Conservation (phyloP, 2,329 filamentous ascomycete genomes). For the Meredithiella fracta region DNA sequence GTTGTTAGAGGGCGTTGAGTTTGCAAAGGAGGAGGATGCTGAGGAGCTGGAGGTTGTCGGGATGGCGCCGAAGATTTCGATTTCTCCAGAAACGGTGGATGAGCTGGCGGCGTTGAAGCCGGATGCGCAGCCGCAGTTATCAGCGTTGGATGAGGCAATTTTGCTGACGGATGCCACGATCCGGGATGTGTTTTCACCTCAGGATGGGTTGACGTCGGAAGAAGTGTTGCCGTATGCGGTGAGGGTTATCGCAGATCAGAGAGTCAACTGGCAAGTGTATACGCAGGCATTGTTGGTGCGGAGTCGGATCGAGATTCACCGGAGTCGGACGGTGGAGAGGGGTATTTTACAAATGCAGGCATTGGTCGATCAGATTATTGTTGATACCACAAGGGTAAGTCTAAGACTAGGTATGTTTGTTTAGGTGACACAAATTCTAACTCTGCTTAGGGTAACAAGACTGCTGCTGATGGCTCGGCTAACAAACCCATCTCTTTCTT, state of each 20-base stretch:
- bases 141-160: conserved; percentile 76
- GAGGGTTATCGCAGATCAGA: conserved; percentile 72
- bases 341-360: conserved; percentile 86
- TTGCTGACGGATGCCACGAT: conserved; percentile 76
- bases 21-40: conserved; percentile 37
- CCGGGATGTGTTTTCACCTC: conserved; percentile 70
- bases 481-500: conserved; percentile 59
- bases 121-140: conserved; percentile 64
- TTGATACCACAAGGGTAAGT: conserved; percentile 42
- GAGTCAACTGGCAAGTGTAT: conserved; percentile 95
- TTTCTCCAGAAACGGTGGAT: conserved; percentile 13
- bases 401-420: too few relatives aligned
- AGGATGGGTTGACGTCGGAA: conserved; percentile 76
- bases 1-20: conserved; percentile 71
- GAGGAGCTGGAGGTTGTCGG: conserved; percentile 31
- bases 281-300: conserved; percentile 83
- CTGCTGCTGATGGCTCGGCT: conserved; percentile 11
- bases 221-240: conserved; percentile 84
- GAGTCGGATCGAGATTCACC: conserved; percentile 76
- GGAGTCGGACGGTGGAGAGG: conserved; percentile 72
- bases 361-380: conserved; percentile 85
- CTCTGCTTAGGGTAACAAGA: conserved; percentile 16
- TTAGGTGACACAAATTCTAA: too few relatives aligned
- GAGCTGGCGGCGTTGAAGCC: conserved; percentile 51
- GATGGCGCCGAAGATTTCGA: conserved; percentile 32